Conservation (phyloP, 108 stramenopile genomes). For the Asterionellopsis glacialis region DNA sequence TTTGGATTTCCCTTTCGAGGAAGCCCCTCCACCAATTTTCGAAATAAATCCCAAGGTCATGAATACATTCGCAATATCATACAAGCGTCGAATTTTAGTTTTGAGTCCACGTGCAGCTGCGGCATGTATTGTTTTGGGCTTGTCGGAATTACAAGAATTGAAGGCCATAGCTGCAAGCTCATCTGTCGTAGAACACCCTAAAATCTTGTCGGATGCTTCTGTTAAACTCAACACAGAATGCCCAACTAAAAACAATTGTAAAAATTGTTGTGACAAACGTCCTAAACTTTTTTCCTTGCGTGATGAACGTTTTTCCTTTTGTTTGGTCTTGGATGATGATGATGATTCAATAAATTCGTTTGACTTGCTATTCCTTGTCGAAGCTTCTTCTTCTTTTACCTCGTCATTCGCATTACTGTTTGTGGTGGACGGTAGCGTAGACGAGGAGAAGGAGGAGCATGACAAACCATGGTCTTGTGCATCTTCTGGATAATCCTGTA, state of each 20-base stretch:
- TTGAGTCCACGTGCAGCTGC: conserved; percentile 64
- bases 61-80: conserved; percentile 96
- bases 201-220: conserved; percentile 72
- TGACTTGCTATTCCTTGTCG: no score
- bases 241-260: conserved; percentile 85
- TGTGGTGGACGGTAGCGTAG: no score
- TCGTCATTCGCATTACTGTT: no score
- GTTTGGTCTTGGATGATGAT: conserved; percentile 10
- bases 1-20: no score
- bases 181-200: conserved; percentile 33
- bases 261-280: conserved; percentile 69
- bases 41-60: conserved; percentile 61
- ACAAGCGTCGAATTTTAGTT: conserved; percentile 92
- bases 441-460: not conserved
- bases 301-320: conserved; percentile 11
- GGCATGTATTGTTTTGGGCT: conserved; percentile 12
- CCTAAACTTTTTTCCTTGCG: conserved; percentile 69
- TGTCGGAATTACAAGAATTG: not conserved
- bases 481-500: conserved; percentile 32
- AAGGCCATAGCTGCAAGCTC: conserved; percentile 1
- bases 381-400: no score
- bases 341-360: no score
- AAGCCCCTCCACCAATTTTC: conserved; percentile 50
- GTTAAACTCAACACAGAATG: conserved; percentile 43
- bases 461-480: not conserved